Conservation (phyloP, 1,139 yeast genomes). For the Candida glucosophila region DNA sequence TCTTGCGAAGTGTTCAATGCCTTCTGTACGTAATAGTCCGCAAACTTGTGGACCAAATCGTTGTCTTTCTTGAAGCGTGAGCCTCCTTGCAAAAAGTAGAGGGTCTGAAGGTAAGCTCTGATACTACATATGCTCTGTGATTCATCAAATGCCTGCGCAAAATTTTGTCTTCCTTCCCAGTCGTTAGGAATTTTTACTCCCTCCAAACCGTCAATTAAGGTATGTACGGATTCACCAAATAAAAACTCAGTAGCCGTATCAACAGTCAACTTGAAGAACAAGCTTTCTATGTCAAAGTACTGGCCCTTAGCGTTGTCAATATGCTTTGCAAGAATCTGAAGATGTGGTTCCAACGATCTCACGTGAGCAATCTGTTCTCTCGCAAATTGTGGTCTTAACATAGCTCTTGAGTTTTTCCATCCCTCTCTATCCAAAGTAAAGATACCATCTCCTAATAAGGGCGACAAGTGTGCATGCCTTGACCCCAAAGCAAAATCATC, state of each 20-base stretch:
- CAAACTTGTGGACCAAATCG: conserved; percentile 24
- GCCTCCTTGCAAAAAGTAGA: conserved; percentile 21
- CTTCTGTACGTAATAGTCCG: conserved; percentile 23
- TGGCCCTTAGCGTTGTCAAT: conserved; percentile 15
- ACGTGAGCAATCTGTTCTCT: conserved; percentile 43
- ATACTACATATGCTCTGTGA: conserved; percentile 22
- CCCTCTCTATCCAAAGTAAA: conserved; percentile 49
- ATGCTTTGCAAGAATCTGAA: conserved; percentile 26
- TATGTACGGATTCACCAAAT: conserved; percentile 37
- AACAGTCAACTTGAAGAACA: conserved; percentile 32
- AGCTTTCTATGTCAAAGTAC: conserved; percentile 27
- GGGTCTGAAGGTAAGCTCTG: conserved; percentile 20
- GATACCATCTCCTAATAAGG: conserved; percentile 48
- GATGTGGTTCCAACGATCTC: conserved; percentile 36
- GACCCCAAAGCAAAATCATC: conserved; percentile 44
- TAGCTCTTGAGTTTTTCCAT: conserved; percentile 49
- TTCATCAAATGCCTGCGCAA: conserved; percentile 20
- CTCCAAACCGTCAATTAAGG: conserved; percentile 15
- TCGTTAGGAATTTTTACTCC: conserved; percentile 8
- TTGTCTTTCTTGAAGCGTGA: conserved; percentile 20
- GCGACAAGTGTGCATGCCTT: conserved; percentile 32
- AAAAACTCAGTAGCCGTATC: conserved; percentile 46
- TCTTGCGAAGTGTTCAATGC: conserved; percentile 21
- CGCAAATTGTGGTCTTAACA: conserved; percentile 48
- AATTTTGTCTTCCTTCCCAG: conserved; percentile 13